A percentile compares a stretch with the other conserved stretches of the same genome.
phyloP scores from a whole-genome alignment of 768 basidiomycete species.

The Boletus speciosus region DNA sequence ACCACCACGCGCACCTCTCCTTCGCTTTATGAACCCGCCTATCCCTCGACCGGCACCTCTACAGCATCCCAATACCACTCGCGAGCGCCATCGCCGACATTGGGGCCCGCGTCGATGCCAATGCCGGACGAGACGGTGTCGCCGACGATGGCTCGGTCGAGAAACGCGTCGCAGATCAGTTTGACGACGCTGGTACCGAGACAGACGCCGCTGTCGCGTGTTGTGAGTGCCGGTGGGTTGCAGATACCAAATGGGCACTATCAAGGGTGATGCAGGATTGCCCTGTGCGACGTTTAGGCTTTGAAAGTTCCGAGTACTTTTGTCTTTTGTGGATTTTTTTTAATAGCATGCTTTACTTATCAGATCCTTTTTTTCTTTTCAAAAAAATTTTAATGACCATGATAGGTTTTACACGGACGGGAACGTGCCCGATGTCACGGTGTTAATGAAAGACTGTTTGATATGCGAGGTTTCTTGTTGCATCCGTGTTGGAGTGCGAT shows the following conservation, averaged over 20 bases:
- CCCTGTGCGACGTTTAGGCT: too few relatives aligned
- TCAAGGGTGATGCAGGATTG: conserved; percentile 1
- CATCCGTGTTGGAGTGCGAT: too few relatives aligned
- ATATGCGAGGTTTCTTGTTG: background rate
- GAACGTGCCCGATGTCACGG: background rate
- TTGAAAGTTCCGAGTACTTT: too few relatives aligned
- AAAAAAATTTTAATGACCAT: background rate
- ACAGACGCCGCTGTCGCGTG: conserved; percentile 36
- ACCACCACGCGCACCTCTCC: conserved; percentile 5
- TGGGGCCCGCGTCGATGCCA: conserved; percentile 8
- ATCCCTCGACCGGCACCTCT: conserved; percentile 27
- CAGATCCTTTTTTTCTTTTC: background rate
- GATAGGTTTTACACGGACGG: background rate
- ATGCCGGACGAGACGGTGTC: conserved; percentile 22
- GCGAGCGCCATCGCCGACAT: conserved; percentile 30
- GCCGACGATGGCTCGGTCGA: conserved; percentile 50
- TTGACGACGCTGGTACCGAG: conserved; percentile 52
- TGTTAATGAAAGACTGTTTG: background rate
- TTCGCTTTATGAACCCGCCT: conserved; percentile 17
- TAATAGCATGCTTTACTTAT: background rate
- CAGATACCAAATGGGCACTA: conserved; percentile 14
- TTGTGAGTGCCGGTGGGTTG: conserved; percentile 23
- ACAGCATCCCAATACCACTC: conserved; percentile 34
- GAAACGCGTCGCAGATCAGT: conserved; percentile 66
- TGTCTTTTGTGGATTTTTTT: too few relatives aligned